Percentiles rank a stretch among this genome's conserved stretches.
These are phyloP conservation scores for Fusarium avenaceum DNA, from an alignment of 2,329 filamentous ascomycete species.

Conservation along the genomic window DNA sequence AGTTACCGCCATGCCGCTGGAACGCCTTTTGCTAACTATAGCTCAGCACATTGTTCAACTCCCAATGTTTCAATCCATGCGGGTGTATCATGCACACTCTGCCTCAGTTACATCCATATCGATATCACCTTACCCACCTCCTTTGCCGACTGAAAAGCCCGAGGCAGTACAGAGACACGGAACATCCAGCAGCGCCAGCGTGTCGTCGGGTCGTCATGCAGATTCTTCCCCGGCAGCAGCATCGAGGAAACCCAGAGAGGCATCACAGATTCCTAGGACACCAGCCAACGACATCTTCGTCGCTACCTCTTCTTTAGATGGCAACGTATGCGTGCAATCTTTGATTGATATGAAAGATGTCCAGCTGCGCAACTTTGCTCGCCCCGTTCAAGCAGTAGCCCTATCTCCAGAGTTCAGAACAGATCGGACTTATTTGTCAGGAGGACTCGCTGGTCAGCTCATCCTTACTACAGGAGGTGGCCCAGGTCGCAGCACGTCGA, in stretches of 20 bases:
- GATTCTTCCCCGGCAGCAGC: slow-evolving; percentile 63
- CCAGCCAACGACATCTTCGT: slow-evolving; percentile 94
- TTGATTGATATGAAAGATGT: slow-evolving; percentile 91
- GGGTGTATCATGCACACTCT: slow-evolving; percentile 91
- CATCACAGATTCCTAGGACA: slow-evolving; percentile 73
- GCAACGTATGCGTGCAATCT: slow-evolving; percentile 92
- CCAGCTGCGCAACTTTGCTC: slow-evolving; percentile 89
- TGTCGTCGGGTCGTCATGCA: slow-evolving; percentile 50
- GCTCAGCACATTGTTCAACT: slow-evolving; percentile 85
- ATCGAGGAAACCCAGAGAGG: slow-evolving; percentile 66
- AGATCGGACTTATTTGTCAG: slow-evolving; percentile 90
- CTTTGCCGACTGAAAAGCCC: slow-evolving; percentile 61
- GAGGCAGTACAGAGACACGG: slow-evolving; percentile 57
- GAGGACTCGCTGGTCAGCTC: slow-evolving; percentile 87
- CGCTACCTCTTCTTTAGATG: slow-evolving; percentile 93
- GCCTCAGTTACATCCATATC: slow-evolving; percentile 92
- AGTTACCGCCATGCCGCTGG: slow-evolving; percentile 53
- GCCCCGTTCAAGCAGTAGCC: slow-evolving; percentile 91
- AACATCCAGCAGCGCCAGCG: slow-evolving; percentile 54
- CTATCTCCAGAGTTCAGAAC: slow-evolving; percentile 95
- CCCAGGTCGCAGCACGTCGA: slow-evolving; percentile 85
- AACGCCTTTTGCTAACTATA: slow-evolving; percentile 46
- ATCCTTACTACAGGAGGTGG: slow-evolving; percentile 88
- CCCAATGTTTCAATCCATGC: slow-evolving; percentile 83
- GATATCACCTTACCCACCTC: slow-evolving; percentile 84